Percentiles rank a stretch among this genome's conserved stretches.
phyloP scores from a whole-genome alignment of 2,329 filamentous ascomycete species.

The Monilinia vaccinii-corymbosi region DNA sequence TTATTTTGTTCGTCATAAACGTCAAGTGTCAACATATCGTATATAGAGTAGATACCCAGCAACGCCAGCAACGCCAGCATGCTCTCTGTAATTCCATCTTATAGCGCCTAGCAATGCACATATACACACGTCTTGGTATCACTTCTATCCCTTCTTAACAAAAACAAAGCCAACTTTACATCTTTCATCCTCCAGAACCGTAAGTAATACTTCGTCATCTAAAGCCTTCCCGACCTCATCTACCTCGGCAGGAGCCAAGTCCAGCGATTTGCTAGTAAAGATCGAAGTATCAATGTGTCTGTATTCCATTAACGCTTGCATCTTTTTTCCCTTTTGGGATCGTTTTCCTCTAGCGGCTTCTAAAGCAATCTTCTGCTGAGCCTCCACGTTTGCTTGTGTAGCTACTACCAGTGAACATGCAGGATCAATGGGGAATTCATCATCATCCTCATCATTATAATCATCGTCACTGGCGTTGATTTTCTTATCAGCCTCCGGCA shows the following conservation, averaged over 20 bases:
- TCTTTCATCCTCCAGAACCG: conserved; percentile 36
- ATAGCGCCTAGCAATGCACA: conserved; percentile 2
- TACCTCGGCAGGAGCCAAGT: conserved; percentile 29
- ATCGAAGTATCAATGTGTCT: conserved; percentile 39
- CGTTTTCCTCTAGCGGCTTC: conserved; percentile 26
- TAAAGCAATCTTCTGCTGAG: conserved; percentile 35
- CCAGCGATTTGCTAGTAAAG: conserved; percentile 28
- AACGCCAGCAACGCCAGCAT: not conserved
- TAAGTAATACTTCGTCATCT: conserved; percentile 41
- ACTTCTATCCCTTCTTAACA: conserved; percentile 30
- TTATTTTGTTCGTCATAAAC: not conserved
- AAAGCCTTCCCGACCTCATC: conserved; percentile 30
- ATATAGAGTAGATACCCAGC: not conserved
- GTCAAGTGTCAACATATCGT: not conserved
- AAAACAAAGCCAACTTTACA: conserved; percentile 40
- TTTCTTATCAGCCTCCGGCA: conserved; percentile 11
- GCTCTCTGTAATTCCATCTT: not conserved
- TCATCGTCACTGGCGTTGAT: conserved; percentile 12
- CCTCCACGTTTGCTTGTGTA: conserved; percentile 37
- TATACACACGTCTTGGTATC: not conserved
- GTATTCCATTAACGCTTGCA: conserved; percentile 45
- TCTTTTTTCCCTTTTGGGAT: conserved; percentile 31
- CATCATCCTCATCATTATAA: conserved; percentile 23
- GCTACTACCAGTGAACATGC: conserved; percentile 29
- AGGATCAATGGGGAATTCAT: conserved; percentile 22